Conservation (phyloP, 179 eudicot genomes). For the Vitellaria paradoxa region DNA sequence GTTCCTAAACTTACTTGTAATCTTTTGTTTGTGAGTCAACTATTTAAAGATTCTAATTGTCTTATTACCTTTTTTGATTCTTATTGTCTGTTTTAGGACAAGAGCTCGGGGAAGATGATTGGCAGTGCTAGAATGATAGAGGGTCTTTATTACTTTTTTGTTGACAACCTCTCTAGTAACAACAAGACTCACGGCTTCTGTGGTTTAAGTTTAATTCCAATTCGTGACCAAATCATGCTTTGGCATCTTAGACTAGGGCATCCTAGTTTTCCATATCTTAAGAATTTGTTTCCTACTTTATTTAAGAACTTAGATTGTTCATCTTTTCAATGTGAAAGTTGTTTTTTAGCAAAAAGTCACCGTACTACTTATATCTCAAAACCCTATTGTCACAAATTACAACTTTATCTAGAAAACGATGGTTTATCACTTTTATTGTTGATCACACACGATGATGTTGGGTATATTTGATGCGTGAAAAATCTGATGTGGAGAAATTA, state of each 20-base stretch:
- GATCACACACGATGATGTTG: not conserved
- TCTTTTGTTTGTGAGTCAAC: not conserved
- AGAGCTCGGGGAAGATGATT: conserved; percentile 4
- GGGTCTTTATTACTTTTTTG: not conserved
- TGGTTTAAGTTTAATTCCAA: not conserved
- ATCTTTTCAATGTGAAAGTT: not conserved
- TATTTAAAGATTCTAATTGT: not conserved
- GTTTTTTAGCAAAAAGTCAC: not conserved
- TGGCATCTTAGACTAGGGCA: conserved; percentile 4
- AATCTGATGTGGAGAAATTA: not conserved
- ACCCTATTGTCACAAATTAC: not conserved
- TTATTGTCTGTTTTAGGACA: not conserved
- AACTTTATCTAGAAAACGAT: not conserved
- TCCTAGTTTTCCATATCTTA: conserved; percentile 1
- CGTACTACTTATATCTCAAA: not conserved
- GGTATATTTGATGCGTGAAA: not conserved
- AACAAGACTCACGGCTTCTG: not conserved
- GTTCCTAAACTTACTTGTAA: not conserved
- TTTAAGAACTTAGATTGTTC: not conserved
- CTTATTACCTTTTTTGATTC: not conserved
- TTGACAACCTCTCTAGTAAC: not conserved
- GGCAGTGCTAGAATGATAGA: conserved; percentile 4
- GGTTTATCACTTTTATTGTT: not conserved
- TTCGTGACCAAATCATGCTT: conserved; percentile 1
- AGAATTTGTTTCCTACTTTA: not conserved